phyloP scores from a whole-genome alignment of 2,329 filamentous ascomycete genomes.

The Aspergillus fischeri region DNA sequence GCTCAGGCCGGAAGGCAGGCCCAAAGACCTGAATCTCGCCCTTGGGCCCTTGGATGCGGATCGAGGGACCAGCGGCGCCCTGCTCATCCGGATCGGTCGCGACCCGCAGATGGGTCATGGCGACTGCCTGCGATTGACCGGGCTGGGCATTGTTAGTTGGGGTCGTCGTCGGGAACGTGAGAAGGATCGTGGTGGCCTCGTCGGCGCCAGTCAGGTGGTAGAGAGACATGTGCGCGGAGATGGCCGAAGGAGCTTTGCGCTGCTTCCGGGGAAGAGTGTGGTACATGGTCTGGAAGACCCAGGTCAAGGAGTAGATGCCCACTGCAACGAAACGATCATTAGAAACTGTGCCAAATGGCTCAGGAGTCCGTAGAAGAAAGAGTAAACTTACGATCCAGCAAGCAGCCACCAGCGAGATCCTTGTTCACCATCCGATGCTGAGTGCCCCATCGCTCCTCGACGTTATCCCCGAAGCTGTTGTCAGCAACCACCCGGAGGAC shows the following conservation, averaged over 20 bases:
- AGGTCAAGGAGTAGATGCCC: conserved; percentile 83
- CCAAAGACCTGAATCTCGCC: conserved; percentile 79
- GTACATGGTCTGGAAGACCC: conserved; percentile 87
- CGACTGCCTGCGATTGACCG: conserved; percentile 64
- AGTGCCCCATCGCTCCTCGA: conserved; percentile 57
- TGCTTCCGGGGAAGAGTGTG: conserved; percentile 63
- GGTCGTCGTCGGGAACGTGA: conserved; percentile 64
- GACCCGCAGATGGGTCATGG: conserved; percentile 62
- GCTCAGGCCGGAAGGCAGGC: conserved; percentile 64
- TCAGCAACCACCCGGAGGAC: conserved; percentile 56
- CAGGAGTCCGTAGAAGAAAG: not conserved
- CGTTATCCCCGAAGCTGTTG: conserved; percentile 59
- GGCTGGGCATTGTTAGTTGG: conserved; percentile 37
- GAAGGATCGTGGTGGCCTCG: conserved; percentile 71
- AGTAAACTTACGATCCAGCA: conserved; percentile 60
- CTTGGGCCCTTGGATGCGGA: conserved; percentile 74
- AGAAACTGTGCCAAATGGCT: not conserved
- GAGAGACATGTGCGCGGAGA: conserved; percentile 66
- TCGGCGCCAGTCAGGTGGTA: conserved; percentile 70
- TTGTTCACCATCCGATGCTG: conserved; percentile 76
- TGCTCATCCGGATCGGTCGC: conserved; percentile 59
- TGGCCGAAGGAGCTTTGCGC: conserved; percentile 62
- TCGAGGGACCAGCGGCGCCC: conserved; percentile 59
- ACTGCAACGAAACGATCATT: conserved; percentile 37
- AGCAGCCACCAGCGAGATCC: conserved; percentile 74